Percentiles rank a stretch among this genome's conserved stretches.
Conservation (phyloP, 371 early-diverging fungal species). For the Saksenaea vasiformis region DNA sequence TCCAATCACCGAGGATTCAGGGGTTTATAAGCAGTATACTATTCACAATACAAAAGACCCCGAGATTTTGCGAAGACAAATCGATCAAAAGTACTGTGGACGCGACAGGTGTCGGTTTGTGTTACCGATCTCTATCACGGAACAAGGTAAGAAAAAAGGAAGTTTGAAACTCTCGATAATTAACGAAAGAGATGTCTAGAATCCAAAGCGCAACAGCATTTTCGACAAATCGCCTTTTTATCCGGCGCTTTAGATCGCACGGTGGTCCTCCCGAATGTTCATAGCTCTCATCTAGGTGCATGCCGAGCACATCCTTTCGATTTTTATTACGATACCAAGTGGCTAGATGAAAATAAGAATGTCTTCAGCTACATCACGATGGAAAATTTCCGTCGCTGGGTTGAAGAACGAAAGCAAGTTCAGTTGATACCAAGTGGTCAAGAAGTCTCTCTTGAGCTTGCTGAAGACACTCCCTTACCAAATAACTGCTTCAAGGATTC, state of each 20-base stretch:
- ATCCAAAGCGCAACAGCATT: slow-evolving; percentile 30
- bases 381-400: slow-evolving; percentile 26
- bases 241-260: slow-evolving; percentile 15
- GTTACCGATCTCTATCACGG: slow-evolving; percentile 35
- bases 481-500: slow-evolving; percentile 25
- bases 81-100: slow-evolving; percentile 39
- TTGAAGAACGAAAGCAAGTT: slow-evolving; percentile 17
- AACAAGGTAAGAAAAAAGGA: slow-evolving; percentile 37
- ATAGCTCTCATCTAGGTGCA: slow-evolving; percentile 23
- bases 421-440: slow-evolving; percentile 30
- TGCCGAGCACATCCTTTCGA: slow-evolving; percentile 29
- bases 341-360: slow-evolving; percentile 23
- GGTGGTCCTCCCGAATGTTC: slow-evolving; percentile 23
- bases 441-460: slow-evolving; percentile 37
- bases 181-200: slow-evolving; percentile 9
- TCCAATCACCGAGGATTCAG: slow-evolving; percentile 2
- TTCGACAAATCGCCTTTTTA: slow-evolving; percentile 24
- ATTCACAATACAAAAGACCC: slow-evolving; percentile 11
- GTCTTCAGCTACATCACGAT: slow-evolving; percentile 29
- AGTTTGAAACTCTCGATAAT: neutral
- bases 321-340: slow-evolving; percentile 27
- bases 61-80: slow-evolving; percentile 12
- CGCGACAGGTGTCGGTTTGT: slow-evolving; percentile 33
- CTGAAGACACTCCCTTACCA: slow-evolving; percentile 9
- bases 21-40: neutral